Base-by-base conservation (phyloP, 2,329 filamentous ascomycete genomes). In the Epichloe aotearoae region DNA sequence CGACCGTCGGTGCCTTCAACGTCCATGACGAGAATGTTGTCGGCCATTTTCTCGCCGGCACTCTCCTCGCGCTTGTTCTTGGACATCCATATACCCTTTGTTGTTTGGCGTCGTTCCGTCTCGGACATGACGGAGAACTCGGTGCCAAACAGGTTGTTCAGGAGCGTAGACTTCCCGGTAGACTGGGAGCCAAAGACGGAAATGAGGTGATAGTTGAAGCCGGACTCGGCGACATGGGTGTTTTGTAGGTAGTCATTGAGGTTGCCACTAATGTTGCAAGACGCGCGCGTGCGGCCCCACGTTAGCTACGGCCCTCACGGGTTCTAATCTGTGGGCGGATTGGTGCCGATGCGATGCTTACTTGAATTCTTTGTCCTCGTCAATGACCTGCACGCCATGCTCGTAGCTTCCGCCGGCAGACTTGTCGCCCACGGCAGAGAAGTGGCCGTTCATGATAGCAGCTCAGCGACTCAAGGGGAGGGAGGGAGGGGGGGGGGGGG, bases 51-150 rank as follows among this genome's bases (percentile, higher is more conserved):
- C 57, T 66, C 66, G 47, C 71, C 70, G 46, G 67, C 69, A 51
- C 70, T 73, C 52, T 72, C 66, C 56, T 72, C 68, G 58, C 76
- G 75, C 73, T 95, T 95, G 71, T 97, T 97, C 74, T 95, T 95
- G 57, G 90, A 95, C 84, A 98, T 85, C 93, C 93, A 98, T 66
- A 98, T 98, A 64, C 93, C 93, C 74, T 97, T 98, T 43, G 93
- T 98, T 0, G 93, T 98, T 75, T 98, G 93, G 55, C 89, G 83
- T 57, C 93, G 82, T 68, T 96, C 89, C 55, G 82, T 77, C 75
- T 98, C 93, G 60, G 88, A 88, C 93, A 98, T 98, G 65, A 98
- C 91, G 59, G 88, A 91, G 72, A 98, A 98, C 52, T 90, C 79
- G 58, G 93, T 98, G 56, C 88, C 88, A 66, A 98, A 98, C 52